Evolutionary conservation across 345 rosid genomes (phyloP).

Genomic region (Arabis hirsuta): DNA sequence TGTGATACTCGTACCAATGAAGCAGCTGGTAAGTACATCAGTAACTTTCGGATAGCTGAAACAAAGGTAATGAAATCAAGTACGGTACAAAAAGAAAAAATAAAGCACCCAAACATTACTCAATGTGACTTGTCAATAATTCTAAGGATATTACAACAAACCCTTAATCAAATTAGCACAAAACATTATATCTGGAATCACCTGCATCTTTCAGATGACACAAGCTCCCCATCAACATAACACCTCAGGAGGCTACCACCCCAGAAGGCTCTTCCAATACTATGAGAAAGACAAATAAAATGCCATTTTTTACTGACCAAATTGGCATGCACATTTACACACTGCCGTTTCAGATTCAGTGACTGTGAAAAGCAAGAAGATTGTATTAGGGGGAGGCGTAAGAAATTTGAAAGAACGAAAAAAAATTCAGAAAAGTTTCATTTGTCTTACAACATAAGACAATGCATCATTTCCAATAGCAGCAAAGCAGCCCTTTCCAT

Average conservation of each 20-base stretch:
- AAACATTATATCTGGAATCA: slow-evolving; percentile 25
- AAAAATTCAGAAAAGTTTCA: slow-evolving; percentile 1
- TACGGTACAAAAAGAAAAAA: slow-evolving; percentile 9
- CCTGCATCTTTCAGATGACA: slow-evolving; percentile 99
- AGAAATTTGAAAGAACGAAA: neutral
- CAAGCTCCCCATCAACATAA: slow-evolving; percentile 81
- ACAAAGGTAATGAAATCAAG: slow-evolving; percentile 36
- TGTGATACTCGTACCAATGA: slow-evolving; percentile 68
- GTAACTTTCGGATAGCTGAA: slow-evolving; percentile 88
- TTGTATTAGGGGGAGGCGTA: slow-evolving; percentile 28
- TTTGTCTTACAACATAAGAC: slow-evolving; percentile 66
- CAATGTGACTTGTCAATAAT: slow-evolving; percentile 4
- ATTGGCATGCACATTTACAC: slow-evolving; percentile 61
- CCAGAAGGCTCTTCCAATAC: slow-evolving; percentile 93
- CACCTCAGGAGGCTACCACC: slow-evolving; percentile 92
- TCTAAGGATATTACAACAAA: slow-evolving; percentile 34
- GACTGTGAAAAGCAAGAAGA: slow-evolving; percentile 60
- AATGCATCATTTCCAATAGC: slow-evolving; percentile 73
- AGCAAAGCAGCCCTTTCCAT: slow-evolving; percentile 87
- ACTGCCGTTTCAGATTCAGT: slow-evolving; percentile 72
- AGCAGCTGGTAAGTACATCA: slow-evolving; percentile 75
- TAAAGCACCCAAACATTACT: slow-evolving; percentile 29
- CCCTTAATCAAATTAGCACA: slow-evolving; percentile 7
- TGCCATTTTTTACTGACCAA: slow-evolving; percentile 83
- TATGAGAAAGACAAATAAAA: slow-evolving; percentile 86